These are phyloP conservation scores for Juglanconis juglandina DNA, from an alignment of 2,329 filamentous ascomycete genomes.

Conservation along the genomic window DNA sequence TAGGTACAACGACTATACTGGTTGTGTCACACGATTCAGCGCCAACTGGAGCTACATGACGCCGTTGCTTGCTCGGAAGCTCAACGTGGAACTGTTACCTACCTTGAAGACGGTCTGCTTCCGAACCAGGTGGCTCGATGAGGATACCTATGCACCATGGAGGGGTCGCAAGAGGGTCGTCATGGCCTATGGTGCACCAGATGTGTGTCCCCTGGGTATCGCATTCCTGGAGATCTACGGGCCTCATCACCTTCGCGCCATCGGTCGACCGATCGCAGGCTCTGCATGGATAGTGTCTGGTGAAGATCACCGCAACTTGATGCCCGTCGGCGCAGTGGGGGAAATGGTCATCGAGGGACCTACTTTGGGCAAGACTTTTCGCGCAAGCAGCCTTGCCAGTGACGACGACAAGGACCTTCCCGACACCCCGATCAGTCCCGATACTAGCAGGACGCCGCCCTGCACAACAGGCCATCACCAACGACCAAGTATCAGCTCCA, in stretches of 20 bases:
- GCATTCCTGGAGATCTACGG: conserved; percentile 43
- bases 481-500: conserved; percentile 21
- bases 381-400: conserved; percentile 4
- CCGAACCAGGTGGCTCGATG: conserved; percentile 47
- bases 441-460: conserved; percentile 27
- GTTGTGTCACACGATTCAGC: conserved; percentile 46
- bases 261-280: conserved; percentile 46
- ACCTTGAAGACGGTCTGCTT: conserved; percentile 42
- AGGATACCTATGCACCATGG: conserved; percentile 47
- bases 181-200: conserved; percentile 49
- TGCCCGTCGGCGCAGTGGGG: conserved; percentile 47
- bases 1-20: conserved; percentile 46
- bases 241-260: conserved; percentile 36
- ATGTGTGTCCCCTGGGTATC: conserved; percentile 49
- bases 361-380: conserved; percentile 35
- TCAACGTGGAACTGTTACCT: conserved; percentile 35
- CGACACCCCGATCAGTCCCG: conserved; percentile 28
- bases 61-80: conserved; percentile 51
- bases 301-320: conserved; percentile 46
- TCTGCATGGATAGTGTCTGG: conserved; percentile 52
- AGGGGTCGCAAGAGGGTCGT: conserved; percentile 42
- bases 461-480: conserved; percentile 20
- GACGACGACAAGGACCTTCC: conserved; percentile 10
- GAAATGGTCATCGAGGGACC: conserved; percentile 53
- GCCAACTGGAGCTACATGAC: conserved; percentile 56